Evolutionary conservation across 1,284 basidiomycete species (phyloP).

Genomic region (Taiwanofungus camphoratus): DNA sequence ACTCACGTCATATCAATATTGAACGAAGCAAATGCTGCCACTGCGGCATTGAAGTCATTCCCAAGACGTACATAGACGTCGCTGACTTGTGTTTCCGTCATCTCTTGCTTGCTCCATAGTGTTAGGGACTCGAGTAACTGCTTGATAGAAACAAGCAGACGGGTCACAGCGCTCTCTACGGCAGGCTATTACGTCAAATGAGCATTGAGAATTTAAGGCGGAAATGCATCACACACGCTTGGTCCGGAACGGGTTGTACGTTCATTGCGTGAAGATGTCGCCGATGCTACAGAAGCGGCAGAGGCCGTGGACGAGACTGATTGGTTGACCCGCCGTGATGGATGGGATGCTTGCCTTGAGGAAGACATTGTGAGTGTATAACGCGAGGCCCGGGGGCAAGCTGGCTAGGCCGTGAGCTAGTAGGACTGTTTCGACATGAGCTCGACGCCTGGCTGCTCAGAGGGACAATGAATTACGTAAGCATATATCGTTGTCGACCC

Average conservation of each 20-base stretch:
- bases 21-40: conserved; percentile 81
- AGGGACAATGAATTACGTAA: no score
- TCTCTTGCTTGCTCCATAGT: conserved; percentile 75
- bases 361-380: conserved; percentile 12
- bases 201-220: no score
- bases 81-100: conserved; percentile 84
- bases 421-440: no score
- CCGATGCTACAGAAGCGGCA: no score
- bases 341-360: conserved; percentile 12
- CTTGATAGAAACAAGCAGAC: conserved; percentile 92
- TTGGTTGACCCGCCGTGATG: conserved; percentile 17
- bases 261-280: conserved; percentile 16
- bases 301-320: conserved; percentile 20
- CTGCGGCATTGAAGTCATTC: conserved; percentile 95
- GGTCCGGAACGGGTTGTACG: conserved; percentile 6
- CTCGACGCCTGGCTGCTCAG: no score
- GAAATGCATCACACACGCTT: conserved; percentile 7
- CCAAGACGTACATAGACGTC: conserved; percentile 95
- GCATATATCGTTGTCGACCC: no score
- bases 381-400: no score
- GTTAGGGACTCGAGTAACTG: conserved; percentile 90
- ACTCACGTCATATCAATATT: conserved; percentile 91
- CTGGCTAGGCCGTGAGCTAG: no score
- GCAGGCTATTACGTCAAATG: no score
- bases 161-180: conserved; percentile 90